phyloP scores from a whole-genome alignment of 2,329 filamentous ascomycete genomes.

The Cladosporium phlei region DNA sequence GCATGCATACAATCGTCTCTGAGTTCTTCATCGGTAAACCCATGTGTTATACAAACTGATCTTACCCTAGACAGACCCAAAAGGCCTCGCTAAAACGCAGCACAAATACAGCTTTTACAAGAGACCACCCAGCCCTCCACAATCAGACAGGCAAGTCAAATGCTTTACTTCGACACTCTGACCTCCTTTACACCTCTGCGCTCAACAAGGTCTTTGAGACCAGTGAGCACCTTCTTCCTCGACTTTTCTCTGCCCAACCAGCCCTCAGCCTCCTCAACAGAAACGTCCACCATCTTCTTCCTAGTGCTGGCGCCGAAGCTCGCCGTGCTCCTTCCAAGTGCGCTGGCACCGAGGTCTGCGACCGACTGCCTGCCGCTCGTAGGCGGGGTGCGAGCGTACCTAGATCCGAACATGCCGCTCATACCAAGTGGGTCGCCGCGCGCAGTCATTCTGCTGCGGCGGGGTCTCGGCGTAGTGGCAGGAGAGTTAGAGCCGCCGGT shows the following conservation, averaged over 20 bases:
- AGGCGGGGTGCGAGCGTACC: conserved; percentile 27
- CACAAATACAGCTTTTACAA: not conserved
- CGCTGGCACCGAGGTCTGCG: conserved; percentile 21
- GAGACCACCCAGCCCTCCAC: too few relatives aligned
- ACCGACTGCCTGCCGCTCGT: conserved; percentile 29
- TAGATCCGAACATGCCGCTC: conserved; percentile 30
- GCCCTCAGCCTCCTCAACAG: conserved; percentile 36
- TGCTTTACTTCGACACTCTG: conserved; percentile 1
- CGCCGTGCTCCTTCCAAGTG: conserved; percentile 23
- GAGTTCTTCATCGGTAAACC: too few relatives aligned
- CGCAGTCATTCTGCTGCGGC: conserved; percentile 21
- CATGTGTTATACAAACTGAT: conserved; percentile 4
- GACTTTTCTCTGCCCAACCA: conserved; percentile 31
- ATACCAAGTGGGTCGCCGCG: conserved; percentile 33
- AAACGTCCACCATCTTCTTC: conserved; percentile 38
- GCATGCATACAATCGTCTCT: too few relatives aligned
- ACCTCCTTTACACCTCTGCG: conserved; percentile 7
- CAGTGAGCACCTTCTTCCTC: conserved; percentile 37
- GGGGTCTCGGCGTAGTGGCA: conserved; percentile 36
- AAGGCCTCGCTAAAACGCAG: conserved; percentile 3
- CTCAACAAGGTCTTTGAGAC: conserved; percentile 34
- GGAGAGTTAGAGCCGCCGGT: conserved; percentile 19
- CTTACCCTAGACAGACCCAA: not conserved
- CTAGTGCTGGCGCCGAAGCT: conserved; percentile 27
- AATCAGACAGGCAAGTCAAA: too few relatives aligned